These are phyloP conservation scores for Penicillium polonicum DNA, from an alignment of 2,329 filamentous ascomycete species.

Conservation along the genomic window DNA sequence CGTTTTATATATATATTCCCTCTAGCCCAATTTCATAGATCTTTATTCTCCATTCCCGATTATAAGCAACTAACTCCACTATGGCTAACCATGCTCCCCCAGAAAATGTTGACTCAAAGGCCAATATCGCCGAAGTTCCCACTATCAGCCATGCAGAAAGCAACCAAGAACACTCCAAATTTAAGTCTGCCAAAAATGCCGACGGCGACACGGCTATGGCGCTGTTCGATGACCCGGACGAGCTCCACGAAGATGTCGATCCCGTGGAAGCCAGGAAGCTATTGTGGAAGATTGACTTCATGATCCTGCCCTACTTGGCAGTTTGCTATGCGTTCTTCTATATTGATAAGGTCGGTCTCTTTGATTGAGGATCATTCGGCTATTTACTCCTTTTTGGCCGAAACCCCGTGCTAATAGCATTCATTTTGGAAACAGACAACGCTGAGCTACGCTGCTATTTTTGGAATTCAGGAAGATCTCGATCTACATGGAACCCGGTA, in stretches of 20 bases:
- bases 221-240: constrained; percentile 50
- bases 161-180: constrained; percentile 24
- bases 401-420: not conserved
- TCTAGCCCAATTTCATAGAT: not conserved
- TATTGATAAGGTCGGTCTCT: constrained; percentile 42
- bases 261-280: constrained; percentile 49
- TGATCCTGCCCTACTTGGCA: constrained; percentile 58
- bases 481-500: constrained; percentile 59
- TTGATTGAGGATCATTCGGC: not conserved
- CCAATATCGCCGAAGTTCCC: constrained; percentile 23
- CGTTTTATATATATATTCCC: not conserved
- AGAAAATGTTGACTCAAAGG: constrained; percentile 21
- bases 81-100: constrained; percentile 16
- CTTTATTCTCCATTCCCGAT: not conserved
- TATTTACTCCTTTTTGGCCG: not conserved
- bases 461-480: constrained; percentile 61
- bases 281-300: constrained; percentile 57
- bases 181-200: constrained; percentile 29
- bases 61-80: not conserved
- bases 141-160: constrained; percentile 31
- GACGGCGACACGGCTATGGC: constrained; percentile 54
- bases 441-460: constrained; percentile 63
- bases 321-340: constrained; percentile 57
- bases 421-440: constrained; percentile 46
- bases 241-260: constrained; percentile 49